phyloP scores from a whole-genome alignment of 2,329 filamentous ascomycete genomes.

The Aureobasidium sp. region DNA sequence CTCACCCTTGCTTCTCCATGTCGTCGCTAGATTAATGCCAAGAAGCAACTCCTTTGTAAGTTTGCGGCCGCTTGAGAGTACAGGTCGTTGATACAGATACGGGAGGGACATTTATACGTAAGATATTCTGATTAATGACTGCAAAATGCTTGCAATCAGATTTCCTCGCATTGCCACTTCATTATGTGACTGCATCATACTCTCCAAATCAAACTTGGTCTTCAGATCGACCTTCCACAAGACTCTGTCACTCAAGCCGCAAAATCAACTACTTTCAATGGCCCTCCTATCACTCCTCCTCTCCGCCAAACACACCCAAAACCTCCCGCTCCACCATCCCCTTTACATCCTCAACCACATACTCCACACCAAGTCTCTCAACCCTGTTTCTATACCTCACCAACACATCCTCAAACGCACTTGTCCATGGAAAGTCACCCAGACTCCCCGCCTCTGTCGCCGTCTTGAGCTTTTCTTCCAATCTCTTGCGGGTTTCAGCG shows the following conservation, averaged over 20 bases:
- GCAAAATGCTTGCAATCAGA: not conserved
- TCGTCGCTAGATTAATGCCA: conserved; percentile 1
- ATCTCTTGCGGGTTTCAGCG: not conserved
- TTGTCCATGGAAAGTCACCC: not conserved
- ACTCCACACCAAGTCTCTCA: not conserved
- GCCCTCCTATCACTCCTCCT: not conserved
- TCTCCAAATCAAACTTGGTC: too few species aligned
- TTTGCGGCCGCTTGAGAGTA: conserved; percentile 8
- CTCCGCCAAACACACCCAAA: not conserved
- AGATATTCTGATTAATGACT: not conserved
- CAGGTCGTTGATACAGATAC: conserved; percentile 12
- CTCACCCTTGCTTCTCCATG: not conserved
- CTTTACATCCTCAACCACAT: not conserved
- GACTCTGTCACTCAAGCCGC: too few species aligned
- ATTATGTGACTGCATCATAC: not conserved
- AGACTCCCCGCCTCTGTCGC: not conserved
- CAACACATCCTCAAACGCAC: not conserved
- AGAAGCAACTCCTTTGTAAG: conserved; percentile 2
- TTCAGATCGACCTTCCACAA: too few species aligned
- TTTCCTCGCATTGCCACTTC: not conserved
- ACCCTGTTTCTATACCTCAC: not conserved
- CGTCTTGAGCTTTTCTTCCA: not conserved
- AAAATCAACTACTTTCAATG: too few species aligned
- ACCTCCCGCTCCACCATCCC: not conserved
- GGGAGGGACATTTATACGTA: conserved; percentile 4